Evolutionary conservation across 495 filamentous ascomycete species (phyloP).

Genomic region (Cryomyces antarcticus): DNA sequence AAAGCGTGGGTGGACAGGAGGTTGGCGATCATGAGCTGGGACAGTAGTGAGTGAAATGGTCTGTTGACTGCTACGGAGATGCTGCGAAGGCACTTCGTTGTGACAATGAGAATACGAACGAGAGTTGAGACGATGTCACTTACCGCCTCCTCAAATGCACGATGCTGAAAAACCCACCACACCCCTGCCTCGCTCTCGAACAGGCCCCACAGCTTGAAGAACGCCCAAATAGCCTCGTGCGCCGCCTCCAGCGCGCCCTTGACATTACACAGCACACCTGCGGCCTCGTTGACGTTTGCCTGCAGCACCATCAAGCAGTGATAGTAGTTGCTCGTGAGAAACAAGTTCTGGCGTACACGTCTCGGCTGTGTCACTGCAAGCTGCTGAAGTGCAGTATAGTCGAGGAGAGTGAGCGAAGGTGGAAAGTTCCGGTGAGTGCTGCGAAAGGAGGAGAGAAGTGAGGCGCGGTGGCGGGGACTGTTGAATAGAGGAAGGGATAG

Average conservation of each 20-base stretch:
- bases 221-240: slow-evolving; percentile 37
- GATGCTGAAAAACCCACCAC: slow-evolving; percentile 62
- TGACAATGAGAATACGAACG: background rate
- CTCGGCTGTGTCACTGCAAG: slow-evolving; percentile 33
- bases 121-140: slow-evolving; percentile 8
- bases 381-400: slow-evolving; percentile 27
- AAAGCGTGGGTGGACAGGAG: too few relatives aligned
- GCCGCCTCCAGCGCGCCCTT: slow-evolving; percentile 47
- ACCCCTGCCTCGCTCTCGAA: slow-evolving; percentile 45
- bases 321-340: slow-evolving; percentile 49
- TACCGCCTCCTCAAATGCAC: slow-evolving; percentile 48
- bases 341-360: slow-evolving; percentile 43
- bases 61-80: too few relatives aligned
- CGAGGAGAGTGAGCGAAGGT: slow-evolving; percentile 37
- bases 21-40: background rate
- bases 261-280: slow-evolving; percentile 33
- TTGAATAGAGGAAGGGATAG: slow-evolving; percentile 42
- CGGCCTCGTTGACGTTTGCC: slow-evolving; percentile 34
- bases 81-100: too few relatives aligned
- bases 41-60: too few relatives aligned
- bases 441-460: slow-evolving; percentile 38
- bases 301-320: slow-evolving; percentile 56
- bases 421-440: slow-evolving; percentile 44
- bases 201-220: slow-evolving; percentile 42
- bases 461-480: slow-evolving; percentile 35